Evolutionary conservation across 1,284 basidiomycete species (phyloP).

Genomic region (Bjerkandera adusta): DNA sequence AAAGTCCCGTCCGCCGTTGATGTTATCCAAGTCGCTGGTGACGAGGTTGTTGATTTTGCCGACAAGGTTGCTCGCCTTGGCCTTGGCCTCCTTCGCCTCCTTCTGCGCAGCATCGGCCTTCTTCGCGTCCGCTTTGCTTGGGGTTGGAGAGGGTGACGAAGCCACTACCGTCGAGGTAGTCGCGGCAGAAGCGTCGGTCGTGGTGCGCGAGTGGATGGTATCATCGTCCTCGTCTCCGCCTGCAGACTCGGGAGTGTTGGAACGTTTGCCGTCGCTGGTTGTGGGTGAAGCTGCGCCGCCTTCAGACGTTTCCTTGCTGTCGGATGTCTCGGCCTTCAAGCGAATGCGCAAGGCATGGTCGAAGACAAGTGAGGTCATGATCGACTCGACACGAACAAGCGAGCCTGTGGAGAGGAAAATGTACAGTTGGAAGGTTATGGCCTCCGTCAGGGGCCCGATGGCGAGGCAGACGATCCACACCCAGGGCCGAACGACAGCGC

Average conservation of each 20-base stretch:
- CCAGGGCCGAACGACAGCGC: constrained; percentile 42
- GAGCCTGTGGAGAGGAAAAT: constrained; percentile 45
- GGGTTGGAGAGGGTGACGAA: too few relatives aligned
- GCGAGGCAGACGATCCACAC: constrained; percentile 69
- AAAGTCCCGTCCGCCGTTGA: constrained; percentile 30
- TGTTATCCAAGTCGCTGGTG: constrained; percentile 31
- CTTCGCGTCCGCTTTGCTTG: constrained; percentile 4
- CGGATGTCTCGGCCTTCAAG: constrained; percentile 49
- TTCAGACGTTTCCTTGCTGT: constrained; percentile 13
- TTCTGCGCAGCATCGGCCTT: constrained; percentile 8
- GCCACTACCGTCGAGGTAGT: constrained; percentile 11
- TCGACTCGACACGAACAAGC: constrained; percentile 53
- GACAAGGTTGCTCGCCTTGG: constrained; percentile 36
- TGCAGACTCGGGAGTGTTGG: constrained; percentile 19
- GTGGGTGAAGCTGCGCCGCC: constrained; percentile 16
- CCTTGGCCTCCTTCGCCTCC: constrained; percentile 12
- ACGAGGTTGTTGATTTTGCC: constrained; percentile 46
- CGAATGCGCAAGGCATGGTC: constrained; percentile 69
- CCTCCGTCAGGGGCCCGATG: constrained; percentile 48
- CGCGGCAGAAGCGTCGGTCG: background rate
- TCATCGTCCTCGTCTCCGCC: constrained; percentile 12
- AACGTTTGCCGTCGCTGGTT: background rate
- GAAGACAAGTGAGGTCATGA: constrained; percentile 70
- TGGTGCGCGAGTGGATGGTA: constrained; percentile 6
- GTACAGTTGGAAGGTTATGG: constrained; percentile 42